Conservation (phyloP, 257 asterid genomes). For the Fraxinus americana region DNA sequence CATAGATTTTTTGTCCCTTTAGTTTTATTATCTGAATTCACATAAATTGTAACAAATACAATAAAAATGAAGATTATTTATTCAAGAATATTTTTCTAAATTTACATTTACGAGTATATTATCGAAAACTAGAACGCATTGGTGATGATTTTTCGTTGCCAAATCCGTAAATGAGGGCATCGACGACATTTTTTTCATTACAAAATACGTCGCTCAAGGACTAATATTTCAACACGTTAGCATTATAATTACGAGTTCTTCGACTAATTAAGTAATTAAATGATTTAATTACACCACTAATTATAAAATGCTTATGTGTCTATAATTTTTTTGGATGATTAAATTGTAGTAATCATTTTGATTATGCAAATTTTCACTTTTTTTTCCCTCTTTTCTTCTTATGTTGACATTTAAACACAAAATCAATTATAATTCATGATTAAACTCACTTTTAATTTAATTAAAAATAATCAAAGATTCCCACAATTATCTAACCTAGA, state of each 20-base stretch:
- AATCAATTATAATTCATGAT: slow-evolving; percentile 25
- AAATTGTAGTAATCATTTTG: background rate
- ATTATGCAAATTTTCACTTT: background rate
- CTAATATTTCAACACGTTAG: background rate
- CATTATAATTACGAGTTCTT: background rate
- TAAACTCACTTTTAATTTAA: slow-evolving; percentile 20
- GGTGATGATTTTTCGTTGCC: background rate
- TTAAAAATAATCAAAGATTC: slow-evolving; percentile 11
- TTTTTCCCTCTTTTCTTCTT: background rate
- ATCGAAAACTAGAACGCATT: background rate
- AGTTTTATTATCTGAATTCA: no score
- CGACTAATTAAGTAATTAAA: background rate
- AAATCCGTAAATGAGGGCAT: no score
- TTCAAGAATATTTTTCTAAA: background rate
- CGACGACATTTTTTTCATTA: no score
- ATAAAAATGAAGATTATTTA: background rate
- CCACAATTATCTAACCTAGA: background rate
- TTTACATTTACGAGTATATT: background rate
- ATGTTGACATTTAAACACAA: slow-evolving; percentile 19
- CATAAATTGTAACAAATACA: no score
- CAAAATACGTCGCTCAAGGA: background rate
- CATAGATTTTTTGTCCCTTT: background rate
- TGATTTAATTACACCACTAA: background rate
- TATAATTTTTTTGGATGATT: background rate
- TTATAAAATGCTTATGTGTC: background rate